A percentile compares a stretch with the other conserved stretches of the same genome.
These are phyloP conservation scores for Salix exigua DNA, from an alignment of 345 rosid genomes.

Conservation along the genomic window DNA sequence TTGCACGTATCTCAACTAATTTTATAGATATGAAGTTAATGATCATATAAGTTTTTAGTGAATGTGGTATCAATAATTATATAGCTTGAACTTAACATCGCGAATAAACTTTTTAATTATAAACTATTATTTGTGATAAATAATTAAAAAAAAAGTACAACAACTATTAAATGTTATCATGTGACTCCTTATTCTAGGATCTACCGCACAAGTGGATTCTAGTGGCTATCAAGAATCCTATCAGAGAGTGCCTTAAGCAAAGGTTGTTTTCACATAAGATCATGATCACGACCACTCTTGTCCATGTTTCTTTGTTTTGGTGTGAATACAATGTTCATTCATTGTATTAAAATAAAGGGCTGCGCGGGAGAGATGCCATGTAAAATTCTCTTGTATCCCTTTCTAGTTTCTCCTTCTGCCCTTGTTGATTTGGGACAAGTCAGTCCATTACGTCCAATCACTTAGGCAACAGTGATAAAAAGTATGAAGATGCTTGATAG, in stretches of 20 bases:
- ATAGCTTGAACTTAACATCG: too few relatives aligned
- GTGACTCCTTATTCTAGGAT: too few relatives aligned
- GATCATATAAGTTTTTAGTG: fast-evolving
- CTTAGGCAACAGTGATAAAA: too few relatives aligned
- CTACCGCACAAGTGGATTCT: too few relatives aligned
- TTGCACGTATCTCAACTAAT: fast-evolving
- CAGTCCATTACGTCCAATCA: neutral
- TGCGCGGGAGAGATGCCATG: neutral
- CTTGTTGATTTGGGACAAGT: neutral
- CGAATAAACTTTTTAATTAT: fast-evolving
- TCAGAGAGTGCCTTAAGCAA: too few relatives aligned
- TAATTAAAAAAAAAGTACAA: too few relatives aligned
- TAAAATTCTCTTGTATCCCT: neutral
- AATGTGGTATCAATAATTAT: fast-evolving
- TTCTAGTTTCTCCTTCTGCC: neutral
- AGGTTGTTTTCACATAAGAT: too few relatives aligned
- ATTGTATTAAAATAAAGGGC: neutral
- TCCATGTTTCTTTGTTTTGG: neutral
- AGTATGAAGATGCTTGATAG: too few relatives aligned
- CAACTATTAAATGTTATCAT: too few relatives aligned
- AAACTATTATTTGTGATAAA: too few relatives aligned
- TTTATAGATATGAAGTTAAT: fast-evolving
- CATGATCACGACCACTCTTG: too few relatives aligned
- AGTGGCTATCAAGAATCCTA: too few relatives aligned
- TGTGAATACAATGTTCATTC: neutral